Conservation (phyloP, 257 asterid species). For the Capsicum baccatum region DNA sequence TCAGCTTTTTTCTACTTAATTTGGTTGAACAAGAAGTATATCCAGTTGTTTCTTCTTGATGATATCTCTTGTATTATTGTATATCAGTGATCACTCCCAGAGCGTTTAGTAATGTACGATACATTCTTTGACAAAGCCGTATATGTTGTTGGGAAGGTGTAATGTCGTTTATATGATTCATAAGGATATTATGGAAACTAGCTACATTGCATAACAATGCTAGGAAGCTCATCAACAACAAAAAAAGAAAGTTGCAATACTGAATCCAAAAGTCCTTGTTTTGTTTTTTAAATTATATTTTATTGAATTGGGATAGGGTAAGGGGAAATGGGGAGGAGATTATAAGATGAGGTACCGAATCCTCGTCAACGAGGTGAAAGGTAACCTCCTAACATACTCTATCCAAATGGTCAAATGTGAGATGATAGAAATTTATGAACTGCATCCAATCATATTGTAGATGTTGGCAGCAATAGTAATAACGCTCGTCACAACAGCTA, state of each 20-base stretch:
- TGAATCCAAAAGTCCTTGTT: neutral
- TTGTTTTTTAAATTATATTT: too few species aligned
- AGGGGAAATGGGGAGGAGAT: too few species aligned
- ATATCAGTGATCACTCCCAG: neutral
- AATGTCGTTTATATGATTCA: neutral
- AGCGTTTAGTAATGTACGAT: neutral
- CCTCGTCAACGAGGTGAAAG: too few species aligned
- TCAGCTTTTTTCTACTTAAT: neutral
- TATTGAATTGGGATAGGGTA: too few species aligned
- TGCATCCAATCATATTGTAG: slow-evolving; percentile 51
- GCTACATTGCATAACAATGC: neutral
- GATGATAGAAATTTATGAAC: neutral
- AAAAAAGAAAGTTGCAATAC: neutral
- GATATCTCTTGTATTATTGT: neutral
- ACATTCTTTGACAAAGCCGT: neutral
- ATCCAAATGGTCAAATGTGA: neutral
- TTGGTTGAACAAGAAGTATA: neutral
- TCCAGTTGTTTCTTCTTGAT: neutral
- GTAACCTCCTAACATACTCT: too few species aligned
- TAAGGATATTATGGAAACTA: neutral
- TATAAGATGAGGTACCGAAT: too few species aligned
- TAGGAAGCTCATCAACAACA: neutral
- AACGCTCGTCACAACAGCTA: slow-evolving; percentile 73
- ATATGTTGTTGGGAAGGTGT: neutral
- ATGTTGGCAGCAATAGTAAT: slow-evolving; percentile 82